Evolutionary conservation across 768 basidiomycete species (phyloP), one percentile per base, ranked within the genome.

Genomic region (Boletus insuetus): DNA sequence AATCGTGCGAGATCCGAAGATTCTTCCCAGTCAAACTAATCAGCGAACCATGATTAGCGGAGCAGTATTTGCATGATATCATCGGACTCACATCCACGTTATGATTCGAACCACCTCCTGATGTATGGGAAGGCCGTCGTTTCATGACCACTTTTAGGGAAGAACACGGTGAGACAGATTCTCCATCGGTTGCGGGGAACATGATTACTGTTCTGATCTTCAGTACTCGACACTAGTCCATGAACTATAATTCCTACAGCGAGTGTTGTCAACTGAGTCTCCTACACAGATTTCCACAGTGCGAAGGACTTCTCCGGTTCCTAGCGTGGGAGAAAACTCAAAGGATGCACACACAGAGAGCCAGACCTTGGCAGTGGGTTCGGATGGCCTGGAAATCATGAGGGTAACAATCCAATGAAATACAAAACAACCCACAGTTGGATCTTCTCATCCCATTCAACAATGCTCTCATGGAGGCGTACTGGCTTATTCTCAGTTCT

Each of bases 261-360:
- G 2, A 20, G 24, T 39, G 19, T 31, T 16, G n/a, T n/a, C 14
- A 35, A 35, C 6, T 7, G 46, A 12, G 7, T 49, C 47, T 13
- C 40, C n/a, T 13, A 37, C 45, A 31, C 32, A 11, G 3, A 29
- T 22, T 6, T 46, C 39, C 1, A 8, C 17, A 2, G n/a, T 46
- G 12, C 38, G 42, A 4, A 56, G 45, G 13, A 32, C 9, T 24
- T 56, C 50, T 10, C 54, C 54, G 1, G n/a, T 32, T 32, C 54
- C 54, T 4, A 55, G 16, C 48, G 51, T 45, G 2, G 54, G 54
- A 5, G 44, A 46, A 29, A 46, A 41, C 24, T 55, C 50, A 17
- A 53, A 55, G 3, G 54, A 53, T 39, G 54, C 54, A 10, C 20
- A 45, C 4, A 55, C 11, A 20, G 34, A 32, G 14, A 54, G 5